These are phyloP conservation scores for Geranium brycei DNA, from an alignment of 345 rosid species.

Conservation along the genomic window DNA sequence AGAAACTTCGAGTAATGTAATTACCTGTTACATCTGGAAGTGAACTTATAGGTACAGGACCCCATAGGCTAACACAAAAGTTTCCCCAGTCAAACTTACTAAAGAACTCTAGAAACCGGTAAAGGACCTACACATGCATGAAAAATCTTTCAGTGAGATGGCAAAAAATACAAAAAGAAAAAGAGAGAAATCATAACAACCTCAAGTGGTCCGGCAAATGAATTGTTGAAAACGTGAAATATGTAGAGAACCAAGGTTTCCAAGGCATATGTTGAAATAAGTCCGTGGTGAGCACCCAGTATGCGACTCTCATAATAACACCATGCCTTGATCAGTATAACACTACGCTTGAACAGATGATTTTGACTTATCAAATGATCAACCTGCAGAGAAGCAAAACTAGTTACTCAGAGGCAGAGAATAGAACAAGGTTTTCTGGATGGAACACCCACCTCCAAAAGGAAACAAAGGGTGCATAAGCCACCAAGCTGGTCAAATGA, in stretches of 20 bases:
- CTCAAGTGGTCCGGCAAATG: constrained; percentile 96
- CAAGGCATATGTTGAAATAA: constrained; percentile 92
- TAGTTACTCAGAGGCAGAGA: background rate
- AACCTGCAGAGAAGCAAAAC: constrained; percentile 35
- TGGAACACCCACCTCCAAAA: background rate
- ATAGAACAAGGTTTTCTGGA: background rate
- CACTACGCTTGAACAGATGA: constrained; percentile 92
- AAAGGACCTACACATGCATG: constrained; percentile 51
- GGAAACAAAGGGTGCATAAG: background rate
- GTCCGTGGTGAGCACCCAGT: constrained; percentile 99
- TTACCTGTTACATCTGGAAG: constrained; percentile 86
- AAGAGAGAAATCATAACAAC: constrained; percentile 22
- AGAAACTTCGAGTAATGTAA: background rate
- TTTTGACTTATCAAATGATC: constrained; percentile 68
- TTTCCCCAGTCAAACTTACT: constrained; percentile 99
- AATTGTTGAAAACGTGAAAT: constrained; percentile 83
- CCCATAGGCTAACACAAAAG: constrained; percentile 95
- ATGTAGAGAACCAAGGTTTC: constrained; percentile 98
- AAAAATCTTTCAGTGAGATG: constrained; percentile 14
- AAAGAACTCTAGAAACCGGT: constrained; percentile 96
- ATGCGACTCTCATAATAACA: constrained; percentile 99
- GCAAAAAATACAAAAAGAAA: constrained; percentile 8
- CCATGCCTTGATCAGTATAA: constrained; percentile 95
- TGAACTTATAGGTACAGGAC: constrained; percentile 79
- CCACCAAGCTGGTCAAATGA: background rate